Base-by-base conservation (phyloP, 2,329 filamentous ascomycete genomes). In the Capronia americana region DNA sequence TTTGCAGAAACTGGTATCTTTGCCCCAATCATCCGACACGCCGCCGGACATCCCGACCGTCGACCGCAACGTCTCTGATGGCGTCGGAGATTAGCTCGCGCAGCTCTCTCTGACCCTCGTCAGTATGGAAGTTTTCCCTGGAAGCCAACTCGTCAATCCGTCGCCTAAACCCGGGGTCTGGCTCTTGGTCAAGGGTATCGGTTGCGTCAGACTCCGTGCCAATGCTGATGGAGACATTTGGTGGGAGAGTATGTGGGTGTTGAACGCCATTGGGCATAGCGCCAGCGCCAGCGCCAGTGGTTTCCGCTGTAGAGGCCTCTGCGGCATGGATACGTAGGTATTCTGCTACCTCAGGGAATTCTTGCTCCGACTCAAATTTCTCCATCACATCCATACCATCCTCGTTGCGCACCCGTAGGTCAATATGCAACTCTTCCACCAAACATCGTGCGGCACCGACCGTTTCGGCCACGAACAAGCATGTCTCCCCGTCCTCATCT, bases 401-500 rank as follows among this genome's bases (percentile, higher is more conserved):
- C 24, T 84, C 81, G 70, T 95, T 93, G 71, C 81, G 84, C 66
- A 89, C 82, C 23, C 79, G 80, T 44, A 86, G 78, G 72, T 96
- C 88, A 34, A 91, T 87, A 4, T 88, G 87, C 2, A 98, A 83
- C 77, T 97, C 92, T 74, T 96, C 92, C 2, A 98, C 86, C 7
- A 99, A 83, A 60, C 89, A 86, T 73, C 87, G 87, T 23, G 94
- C 94, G 51, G 92, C 89, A 3, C 91, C 89, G 57, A 90, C 83
- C 0, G 88, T 92, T 79, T 99, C 95, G 30, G 89, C 88, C n/a
- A 93, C 92, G 75, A 97, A 99, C 4, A 99, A 83, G n/a, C 94
- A 91, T 1, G 94, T 97, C 80, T 99, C 95, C 64, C 89, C 87
- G 77, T 99, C 95, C 77, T 97, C 92, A 76, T 99, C 95, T 71